Evolutionary conservation across 495 filamentous ascomycete genomes (phyloP).

Genomic region (Hypomontagnella monticulosa): DNA sequence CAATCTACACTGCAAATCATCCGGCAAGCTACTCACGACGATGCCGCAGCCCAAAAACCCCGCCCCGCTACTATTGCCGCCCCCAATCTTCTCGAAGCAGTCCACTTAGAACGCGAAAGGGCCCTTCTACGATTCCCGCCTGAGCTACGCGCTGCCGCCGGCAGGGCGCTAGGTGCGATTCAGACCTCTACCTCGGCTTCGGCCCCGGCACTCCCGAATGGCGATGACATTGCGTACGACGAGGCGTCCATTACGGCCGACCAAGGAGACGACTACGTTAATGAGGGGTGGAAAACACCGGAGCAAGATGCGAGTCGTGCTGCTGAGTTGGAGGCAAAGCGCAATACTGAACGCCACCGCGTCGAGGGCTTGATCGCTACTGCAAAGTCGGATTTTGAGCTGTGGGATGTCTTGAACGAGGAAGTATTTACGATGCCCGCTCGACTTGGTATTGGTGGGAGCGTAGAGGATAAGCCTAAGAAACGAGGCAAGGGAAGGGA

Average conservation of each 20-base stretch:
- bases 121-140: slow-evolving; percentile 55
- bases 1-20: slow-evolving; percentile 47
- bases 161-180: slow-evolving; percentile 47
- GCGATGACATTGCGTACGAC: slow-evolving; percentile 20
- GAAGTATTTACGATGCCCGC: slow-evolving; percentile 73
- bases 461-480: not conserved
- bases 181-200: slow-evolving; percentile 8
- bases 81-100: slow-evolving; percentile 14
- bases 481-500: not conserved
- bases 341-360: slow-evolving; percentile 51
- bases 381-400: slow-evolving; percentile 68
- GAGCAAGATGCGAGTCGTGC: slow-evolving; percentile 36
- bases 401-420: slow-evolving; percentile 76
- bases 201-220: not conserved
- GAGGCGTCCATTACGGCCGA: not conserved
- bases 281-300: slow-evolving; percentile 41
- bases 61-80: slow-evolving; percentile 18
- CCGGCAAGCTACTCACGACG: slow-evolving; percentile 46
- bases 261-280: slow-evolving; percentile 42
- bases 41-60: slow-evolving; percentile 24
- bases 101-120: slow-evolving; percentile 42
- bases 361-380: slow-evolving; percentile 59
- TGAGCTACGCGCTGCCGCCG: slow-evolving; percentile 51
- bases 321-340: slow-evolving; percentile 48
- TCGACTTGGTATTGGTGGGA: slow-evolving; percentile 48